Evolutionary conservation across 2,329 filamentous ascomycete species (phyloP).

Genomic region (Xylaria arbuscula): DNA sequence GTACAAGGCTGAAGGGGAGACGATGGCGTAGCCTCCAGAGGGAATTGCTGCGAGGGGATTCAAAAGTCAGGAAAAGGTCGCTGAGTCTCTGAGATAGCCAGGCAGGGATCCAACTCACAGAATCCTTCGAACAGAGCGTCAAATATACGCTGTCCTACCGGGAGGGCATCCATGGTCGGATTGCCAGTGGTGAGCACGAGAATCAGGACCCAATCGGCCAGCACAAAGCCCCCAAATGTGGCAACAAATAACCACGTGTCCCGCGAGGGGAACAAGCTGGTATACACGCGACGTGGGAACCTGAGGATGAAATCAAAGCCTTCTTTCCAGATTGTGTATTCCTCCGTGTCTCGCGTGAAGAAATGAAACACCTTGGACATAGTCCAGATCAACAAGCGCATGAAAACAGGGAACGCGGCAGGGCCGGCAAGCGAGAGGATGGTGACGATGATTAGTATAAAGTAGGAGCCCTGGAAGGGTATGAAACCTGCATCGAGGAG

Average conservation of each 20-base stretch:
- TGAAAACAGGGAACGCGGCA: constrained; percentile 5
- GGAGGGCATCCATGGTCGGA: constrained; percentile 4
- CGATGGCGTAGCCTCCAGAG: constrained; percentile 4
- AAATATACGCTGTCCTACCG: constrained; percentile 5
- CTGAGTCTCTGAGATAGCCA: constrained; percentile 1
- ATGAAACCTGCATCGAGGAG: constrained; percentile 5
- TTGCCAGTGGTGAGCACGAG: constrained; percentile 4
- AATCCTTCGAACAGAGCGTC: constrained; percentile 5
- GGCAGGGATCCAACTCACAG: constrained; percentile 3
- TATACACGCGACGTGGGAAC: constrained; percentile 5
- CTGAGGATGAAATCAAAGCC: constrained; percentile 2
- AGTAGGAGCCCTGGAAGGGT: constrained; percentile 4
- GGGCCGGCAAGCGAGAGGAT: constrained; percentile 4
- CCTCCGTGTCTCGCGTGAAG: constrained; percentile 4
- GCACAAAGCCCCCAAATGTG: constrained; percentile 5
- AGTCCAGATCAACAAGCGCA: constrained; percentile 5
- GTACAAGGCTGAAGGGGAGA: constrained; percentile 3
- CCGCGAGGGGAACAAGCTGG: constrained; percentile 4
- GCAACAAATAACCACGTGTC: constrained; percentile 5
- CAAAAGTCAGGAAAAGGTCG: constrained; percentile 5
- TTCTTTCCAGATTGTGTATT: constrained; percentile 4
- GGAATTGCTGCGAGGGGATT: constrained; percentile 3
- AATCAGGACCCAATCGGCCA: constrained; percentile 5
- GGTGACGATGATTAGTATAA: neutral
- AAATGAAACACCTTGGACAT: constrained; percentile 4